A percentile compares a stretch with the other conserved stretches of the same genome.
These are phyloP conservation scores for Aspergillus coremiiformis DNA, from an alignment of 495 filamentous ascomycete species.

Conservation along the genomic window DNA sequence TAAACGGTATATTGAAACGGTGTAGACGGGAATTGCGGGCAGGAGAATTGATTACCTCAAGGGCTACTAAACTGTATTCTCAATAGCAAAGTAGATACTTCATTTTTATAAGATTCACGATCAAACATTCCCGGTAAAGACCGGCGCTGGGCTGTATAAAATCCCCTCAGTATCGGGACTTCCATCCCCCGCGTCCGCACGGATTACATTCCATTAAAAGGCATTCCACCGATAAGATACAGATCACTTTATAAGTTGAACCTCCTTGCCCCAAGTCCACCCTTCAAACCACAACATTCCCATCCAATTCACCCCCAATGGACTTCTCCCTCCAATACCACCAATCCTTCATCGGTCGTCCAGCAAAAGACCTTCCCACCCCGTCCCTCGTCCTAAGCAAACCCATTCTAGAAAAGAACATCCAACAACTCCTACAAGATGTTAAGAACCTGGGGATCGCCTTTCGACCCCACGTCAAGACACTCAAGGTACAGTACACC, in stretches of 20 bases:
- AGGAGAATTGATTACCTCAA: not conserved
- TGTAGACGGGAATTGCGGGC: conserved; percentile 1
- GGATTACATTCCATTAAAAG: no score
- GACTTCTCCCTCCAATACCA: conserved; percentile 21
- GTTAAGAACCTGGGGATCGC: conserved; percentile 23
- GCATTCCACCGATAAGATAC: no score
- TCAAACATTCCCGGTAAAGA: no score
- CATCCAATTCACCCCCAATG: no score
- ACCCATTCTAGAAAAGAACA: conserved; percentile 25
- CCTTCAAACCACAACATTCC: no score
- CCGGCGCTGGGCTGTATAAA: no score
- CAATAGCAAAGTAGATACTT: not conserved
- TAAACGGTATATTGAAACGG: conserved; percentile 24
- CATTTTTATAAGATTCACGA: not conserved
- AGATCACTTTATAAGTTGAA: no score
- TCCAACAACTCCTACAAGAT: conserved; percentile 23
- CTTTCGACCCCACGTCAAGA: conserved; percentile 33
- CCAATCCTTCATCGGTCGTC: conserved; percentile 23
- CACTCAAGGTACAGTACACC: conserved; percentile 22
- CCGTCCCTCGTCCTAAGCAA: conserved; percentile 28
- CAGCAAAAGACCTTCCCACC: conserved; percentile 22
- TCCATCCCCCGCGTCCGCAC: no score
- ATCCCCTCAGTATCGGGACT: no score
- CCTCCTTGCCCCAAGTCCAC: no score
- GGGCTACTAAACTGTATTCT: not conserved